Evolutionary conservation across 208 protist species (phyloP).

Genomic region (Acanthamoeba castellanii): DNA sequence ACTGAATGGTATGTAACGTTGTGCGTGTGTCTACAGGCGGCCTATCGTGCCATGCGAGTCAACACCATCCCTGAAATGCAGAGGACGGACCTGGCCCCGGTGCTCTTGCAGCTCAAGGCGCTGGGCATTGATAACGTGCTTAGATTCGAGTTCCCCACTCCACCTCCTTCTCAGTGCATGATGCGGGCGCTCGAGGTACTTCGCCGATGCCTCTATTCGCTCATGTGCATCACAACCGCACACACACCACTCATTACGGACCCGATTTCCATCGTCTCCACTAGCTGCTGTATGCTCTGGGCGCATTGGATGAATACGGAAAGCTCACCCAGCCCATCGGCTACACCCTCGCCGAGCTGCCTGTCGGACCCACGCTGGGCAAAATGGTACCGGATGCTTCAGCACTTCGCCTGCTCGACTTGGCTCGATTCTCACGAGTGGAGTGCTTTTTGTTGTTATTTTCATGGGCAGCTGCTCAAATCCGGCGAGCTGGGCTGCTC

Average conservation of each 20-base stretch:
- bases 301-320: conserved; percentile 87
- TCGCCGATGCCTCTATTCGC: background rate
- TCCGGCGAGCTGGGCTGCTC: conserved; percentile 80
- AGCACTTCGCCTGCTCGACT: background rate
- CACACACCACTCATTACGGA: background rate
- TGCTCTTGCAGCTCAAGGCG: conserved; percentile 91
- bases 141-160: conserved; percentile 91
- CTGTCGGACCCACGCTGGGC: conserved; percentile 88
- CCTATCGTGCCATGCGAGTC: background rate
- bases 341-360: conserved; percentile 89
- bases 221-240: background rate
- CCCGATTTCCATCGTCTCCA: background rate
- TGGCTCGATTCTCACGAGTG: background rate
- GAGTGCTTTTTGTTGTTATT: background rate
- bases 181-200: conserved; percentile 86
- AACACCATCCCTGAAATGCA: conserved; percentile 65
- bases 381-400: conserved; percentile 77
- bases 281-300: conserved; percentile 89
- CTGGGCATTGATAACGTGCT: conserved; percentile 92
- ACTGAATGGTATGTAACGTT: conserved; percentile 82
- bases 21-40: background rate
- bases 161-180: conserved; percentile 86
- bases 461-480: conserved; percentile 68
- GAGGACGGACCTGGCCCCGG: conserved; percentile 84
- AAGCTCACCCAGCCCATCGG: conserved; percentile 87